Evolutionary conservation across 352 stramenopile genomes (phyloP).

Genomic region (Globisporangium splendens): DNA sequence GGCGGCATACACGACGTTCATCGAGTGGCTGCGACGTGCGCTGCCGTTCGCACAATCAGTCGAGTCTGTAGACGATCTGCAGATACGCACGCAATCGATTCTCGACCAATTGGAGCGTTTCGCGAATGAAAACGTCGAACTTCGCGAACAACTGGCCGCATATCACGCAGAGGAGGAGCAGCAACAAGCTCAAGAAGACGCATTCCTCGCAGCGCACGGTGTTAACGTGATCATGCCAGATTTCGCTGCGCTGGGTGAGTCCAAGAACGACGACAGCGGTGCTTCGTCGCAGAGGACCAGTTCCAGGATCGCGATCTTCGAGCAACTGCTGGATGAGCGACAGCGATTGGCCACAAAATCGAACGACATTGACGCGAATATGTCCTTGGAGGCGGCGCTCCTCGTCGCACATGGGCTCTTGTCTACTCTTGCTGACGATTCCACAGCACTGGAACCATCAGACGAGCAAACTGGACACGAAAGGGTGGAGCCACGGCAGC

Average conservation of each 20-base stretch:
- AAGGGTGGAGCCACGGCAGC: too few relatives aligned
- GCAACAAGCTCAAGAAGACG: conserved; percentile 21
- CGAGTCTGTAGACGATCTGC: conserved; percentile 24
- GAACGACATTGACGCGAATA: conserved; percentile 5
- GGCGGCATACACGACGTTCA: conserved; percentile 17
- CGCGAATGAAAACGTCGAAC: conserved; percentile 13
- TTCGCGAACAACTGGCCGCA: conserved; percentile 11
- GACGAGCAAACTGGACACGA: neutral
- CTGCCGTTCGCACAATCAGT: conserved; percentile 32
- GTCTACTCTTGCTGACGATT: neutral
- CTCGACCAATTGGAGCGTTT: conserved; percentile 30
- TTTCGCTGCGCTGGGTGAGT: neutral
- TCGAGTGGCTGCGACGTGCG: conserved; percentile 22
- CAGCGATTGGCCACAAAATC: conserved; percentile 7
- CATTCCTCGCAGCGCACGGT: conserved; percentile 19
- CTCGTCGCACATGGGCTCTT: conserved; percentile 16
- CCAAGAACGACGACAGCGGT: too few relatives aligned
- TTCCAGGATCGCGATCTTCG: conserved; percentile 23
- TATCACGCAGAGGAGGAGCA: conserved; percentile 8
- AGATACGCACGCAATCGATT: conserved; percentile 17
- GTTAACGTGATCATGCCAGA: neutral
- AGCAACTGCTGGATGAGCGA: conserved; percentile 23
- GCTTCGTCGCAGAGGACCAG: too few relatives aligned
- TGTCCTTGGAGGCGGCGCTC: conserved; percentile 5
- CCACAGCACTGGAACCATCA: neutral